phyloP scores from a whole-genome alignment of 2,329 filamentous ascomycete species.

The Xylaria sp. region DNA sequence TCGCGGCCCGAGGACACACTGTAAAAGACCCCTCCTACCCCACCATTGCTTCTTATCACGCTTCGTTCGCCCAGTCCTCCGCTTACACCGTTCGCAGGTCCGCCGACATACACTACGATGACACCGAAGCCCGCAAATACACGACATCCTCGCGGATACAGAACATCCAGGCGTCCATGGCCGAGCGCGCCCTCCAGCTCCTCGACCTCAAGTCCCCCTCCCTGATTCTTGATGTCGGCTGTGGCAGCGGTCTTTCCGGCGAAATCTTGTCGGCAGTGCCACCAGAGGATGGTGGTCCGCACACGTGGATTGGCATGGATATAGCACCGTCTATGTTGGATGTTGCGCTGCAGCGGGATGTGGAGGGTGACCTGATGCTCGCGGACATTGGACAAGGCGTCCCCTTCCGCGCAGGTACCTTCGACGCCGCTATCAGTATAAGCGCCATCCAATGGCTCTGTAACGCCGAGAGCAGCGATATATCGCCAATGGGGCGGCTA shows the following conservation, averaged over 20 bases:
- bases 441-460: slow-evolving; percentile 98
- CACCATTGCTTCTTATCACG: slow-evolving; percentile 25
- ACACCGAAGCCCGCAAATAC: slow-evolving; percentile 95
- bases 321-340: slow-evolving; percentile 97
- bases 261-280: slow-evolving; percentile 85
- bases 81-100: slow-evolving; percentile 66
- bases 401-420: slow-evolving; percentile 89
- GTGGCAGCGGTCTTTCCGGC: slow-evolving; percentile 91
- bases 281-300: slow-evolving; percentile 79
- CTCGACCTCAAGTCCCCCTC: slow-evolving; percentile 83
- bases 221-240: slow-evolving; percentile 95
- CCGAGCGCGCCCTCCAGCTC: slow-evolving; percentile 88
- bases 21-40: slow-evolving; percentile 57
- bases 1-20: slow-evolving; percentile 96
- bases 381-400: slow-evolving; percentile 96
- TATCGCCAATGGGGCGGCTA: slow-evolving; percentile 80
- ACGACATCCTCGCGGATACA: slow-evolving; percentile 96
- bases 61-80: slow-evolving; percentile 21
- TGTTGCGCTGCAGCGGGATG: slow-evolving; percentile 88
- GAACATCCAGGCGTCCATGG: slow-evolving; percentile 95
- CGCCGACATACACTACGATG: slow-evolving; percentile 97
- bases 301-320: slow-evolving; percentile 98
- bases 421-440: slow-evolving; percentile 95
- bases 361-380: slow-evolving; percentile 92
- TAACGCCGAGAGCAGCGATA: slow-evolving; percentile 90